Evolutionary conservation across 352 stramenopile genomes (phyloP).

Genomic region (Phytophthora megakarya): DNA sequence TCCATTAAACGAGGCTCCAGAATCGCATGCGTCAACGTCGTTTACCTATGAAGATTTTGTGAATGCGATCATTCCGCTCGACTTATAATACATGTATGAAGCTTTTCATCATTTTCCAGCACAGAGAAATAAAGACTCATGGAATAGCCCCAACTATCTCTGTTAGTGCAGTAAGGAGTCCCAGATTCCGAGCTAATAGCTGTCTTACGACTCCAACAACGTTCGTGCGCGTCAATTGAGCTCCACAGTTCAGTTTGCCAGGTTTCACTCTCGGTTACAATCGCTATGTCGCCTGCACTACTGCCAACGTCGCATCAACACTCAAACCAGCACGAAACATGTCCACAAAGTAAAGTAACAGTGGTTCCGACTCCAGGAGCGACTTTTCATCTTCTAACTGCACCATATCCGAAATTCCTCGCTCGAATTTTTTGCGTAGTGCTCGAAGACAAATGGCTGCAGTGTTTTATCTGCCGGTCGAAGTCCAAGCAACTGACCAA

Average conservation of each 20-base stretch:
- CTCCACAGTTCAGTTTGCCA: neutral
- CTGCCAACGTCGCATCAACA: neutral
- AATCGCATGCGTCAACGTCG: neutral
- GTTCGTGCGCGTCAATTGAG: neutral
- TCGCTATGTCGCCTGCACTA: neutral
- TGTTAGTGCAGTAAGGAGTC: neutral
- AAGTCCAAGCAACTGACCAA: neutral
- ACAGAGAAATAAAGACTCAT: neutral
- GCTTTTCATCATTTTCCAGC: neutral
- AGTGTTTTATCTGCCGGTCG: neutral
- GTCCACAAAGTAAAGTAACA: neutral
- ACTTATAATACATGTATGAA: neutral
- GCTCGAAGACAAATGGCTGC: neutral
- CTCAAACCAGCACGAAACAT: neutral
- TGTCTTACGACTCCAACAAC: neutral
- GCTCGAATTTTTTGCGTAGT: neutral
- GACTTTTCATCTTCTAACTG: too few relatives aligned
- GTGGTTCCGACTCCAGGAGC: neutral
- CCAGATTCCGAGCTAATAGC: neutral
- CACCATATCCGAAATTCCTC: neutral
- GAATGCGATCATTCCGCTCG: neutral
- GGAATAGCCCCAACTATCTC: neutral
- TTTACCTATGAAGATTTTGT: neutral
- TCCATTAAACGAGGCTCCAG: neutral
- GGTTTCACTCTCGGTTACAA: neutral